Evolutionary conservation across 352 stramenopile species (phyloP).

Genomic region (Phytophthora macrochlamydospora): DNA sequence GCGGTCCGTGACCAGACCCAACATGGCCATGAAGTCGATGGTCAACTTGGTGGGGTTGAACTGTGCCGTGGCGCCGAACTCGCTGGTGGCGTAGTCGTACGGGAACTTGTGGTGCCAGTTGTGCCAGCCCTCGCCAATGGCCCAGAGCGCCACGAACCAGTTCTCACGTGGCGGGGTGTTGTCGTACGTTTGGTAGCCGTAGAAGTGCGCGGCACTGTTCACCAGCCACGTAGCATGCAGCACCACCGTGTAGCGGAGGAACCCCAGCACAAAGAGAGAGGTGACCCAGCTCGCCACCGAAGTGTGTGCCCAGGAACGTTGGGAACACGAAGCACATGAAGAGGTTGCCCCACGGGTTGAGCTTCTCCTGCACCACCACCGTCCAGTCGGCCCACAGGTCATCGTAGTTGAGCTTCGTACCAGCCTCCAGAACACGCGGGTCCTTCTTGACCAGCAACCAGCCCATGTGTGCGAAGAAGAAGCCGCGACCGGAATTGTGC

Average conservation of each 20-base stretch:
- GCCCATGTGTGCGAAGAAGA: constrained; percentile 99
- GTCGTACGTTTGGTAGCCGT: constrained; percentile 97
- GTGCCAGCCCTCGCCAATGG: constrained; percentile 98
- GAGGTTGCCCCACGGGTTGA: constrained; percentile 97
- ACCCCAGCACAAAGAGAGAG: constrained; percentile 96
- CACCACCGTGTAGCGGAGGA: constrained; percentile 93
- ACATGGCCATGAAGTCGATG: constrained; percentile 92
- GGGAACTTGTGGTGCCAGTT: constrained; percentile 99
- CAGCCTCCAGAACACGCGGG: constrained; percentile 87
- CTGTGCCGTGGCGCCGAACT: constrained; percentile 95
- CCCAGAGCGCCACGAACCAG: constrained; percentile 94
- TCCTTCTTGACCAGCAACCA: constrained; percentile 99
- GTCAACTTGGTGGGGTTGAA: constrained; percentile 99
- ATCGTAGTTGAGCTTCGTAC: constrained; percentile 95
- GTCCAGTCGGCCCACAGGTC: constrained; percentile 97
- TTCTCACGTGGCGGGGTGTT: constrained; percentile 97
- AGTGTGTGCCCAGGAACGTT: constrained; percentile 85
- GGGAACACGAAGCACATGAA: constrained; percentile 98
- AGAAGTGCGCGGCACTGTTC: constrained; percentile 98
- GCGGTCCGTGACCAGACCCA: constrained; percentile 94
- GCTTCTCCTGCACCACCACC: constrained; percentile 95
- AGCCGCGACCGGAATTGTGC: constrained; percentile 97
- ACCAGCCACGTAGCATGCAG: constrained; percentile 99
- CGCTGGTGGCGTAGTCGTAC: constrained; percentile 98
- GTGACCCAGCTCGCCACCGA: constrained; percentile 94